Base-by-base conservation (phyloP, 495 filamentous ascomycete genomes). In the Evansstolkia leycettana region DNA sequence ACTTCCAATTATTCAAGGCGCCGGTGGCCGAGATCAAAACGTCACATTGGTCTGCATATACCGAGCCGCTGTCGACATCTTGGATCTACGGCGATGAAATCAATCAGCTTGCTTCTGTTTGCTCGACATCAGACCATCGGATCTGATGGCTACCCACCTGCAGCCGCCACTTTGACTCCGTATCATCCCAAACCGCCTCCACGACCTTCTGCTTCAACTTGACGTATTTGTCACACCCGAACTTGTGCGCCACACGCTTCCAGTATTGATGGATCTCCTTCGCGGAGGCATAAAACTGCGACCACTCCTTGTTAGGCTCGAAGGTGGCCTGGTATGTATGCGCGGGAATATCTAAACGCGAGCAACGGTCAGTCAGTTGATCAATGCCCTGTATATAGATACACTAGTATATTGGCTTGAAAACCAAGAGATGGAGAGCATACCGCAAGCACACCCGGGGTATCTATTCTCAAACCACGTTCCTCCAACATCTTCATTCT, bases 391-490 rank as follows among this genome's bases (percentile, higher is more conserved):
- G n/a, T n/a, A n/a, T n/a, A n/a, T n/a, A n/a, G n/a, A n/a, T n/a
- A 8, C 28, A 15, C 13, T n/a, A 26, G n/a, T 7, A 26, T 7
- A 26, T 7, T 7, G 7, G 24, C 24, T 26, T 26, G 24, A 26
- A 26, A n/a, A 26, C n/a, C 7, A 26, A 26, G 24, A n/a, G 14
- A 8, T 15, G 7, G 7, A 8, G 28, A 31, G 7, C 56, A 1
- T 48, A 60, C 56, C 64, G 47, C 70, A 75, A 12, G 69, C 67
- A n/a, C 76, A 73, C 13, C 79, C 78, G 0, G 78, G 76, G 48
- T 85, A 84, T 39, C 64, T 60, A 36, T 84, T 83, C 51, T 81
- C 77, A 28, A 71, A 73, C 79, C 80, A 86, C 1, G 78, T 80
- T 0, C 81, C 80, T 20, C 78, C 75, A 41, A 83, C 64, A 31